Evolutionary conservation across 495 filamentous ascomycete species (phyloP).

Genomic region (Aspergillus affinis): DNA sequence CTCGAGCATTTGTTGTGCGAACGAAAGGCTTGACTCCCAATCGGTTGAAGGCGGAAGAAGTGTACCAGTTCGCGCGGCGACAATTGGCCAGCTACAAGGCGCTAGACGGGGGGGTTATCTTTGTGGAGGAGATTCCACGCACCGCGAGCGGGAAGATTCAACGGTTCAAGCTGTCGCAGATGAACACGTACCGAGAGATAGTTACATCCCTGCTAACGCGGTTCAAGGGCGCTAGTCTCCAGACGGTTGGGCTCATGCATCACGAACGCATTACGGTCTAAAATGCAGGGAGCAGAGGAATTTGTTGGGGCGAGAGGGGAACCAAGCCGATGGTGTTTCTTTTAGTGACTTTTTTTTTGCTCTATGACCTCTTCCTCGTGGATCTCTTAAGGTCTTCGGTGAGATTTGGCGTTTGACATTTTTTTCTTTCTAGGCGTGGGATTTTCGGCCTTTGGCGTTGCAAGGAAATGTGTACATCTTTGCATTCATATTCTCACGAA

Average conservation of each 20-base stretch:
- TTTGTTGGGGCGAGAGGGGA: neutral
- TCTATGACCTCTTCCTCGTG: neutral
- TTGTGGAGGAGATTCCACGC: slow-evolving; percentile 73
- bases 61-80: slow-evolving; percentile 60
- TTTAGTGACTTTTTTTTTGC: neutral
- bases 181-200: slow-evolving; percentile 47
- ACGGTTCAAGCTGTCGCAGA: slow-evolving; percentile 46
- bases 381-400: neutral
- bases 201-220: slow-evolving; percentile 41
- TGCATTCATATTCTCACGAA: neutral
- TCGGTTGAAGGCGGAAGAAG: slow-evolving; percentile 53
- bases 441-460: neutral
- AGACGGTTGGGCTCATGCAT: slow-evolving; percentile 27
- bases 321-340: neutral
- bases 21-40: slow-evolving; percentile 25
- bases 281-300: neutral
- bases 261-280: slow-evolving; percentile 21
- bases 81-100: slow-evolving; percentile 67
- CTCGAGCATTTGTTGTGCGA: slow-evolving; percentile 71
- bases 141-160: slow-evolving; percentile 80
- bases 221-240: slow-evolving; percentile 27
- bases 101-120: slow-evolving; percentile 68
- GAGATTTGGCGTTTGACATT: neutral
- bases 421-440: neutral
- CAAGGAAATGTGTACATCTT: neutral